These are phyloP conservation scores for Acanthamoeba castellanii DNA, from an alignment of 208 protist species.

Conservation along the genomic window DNA sequence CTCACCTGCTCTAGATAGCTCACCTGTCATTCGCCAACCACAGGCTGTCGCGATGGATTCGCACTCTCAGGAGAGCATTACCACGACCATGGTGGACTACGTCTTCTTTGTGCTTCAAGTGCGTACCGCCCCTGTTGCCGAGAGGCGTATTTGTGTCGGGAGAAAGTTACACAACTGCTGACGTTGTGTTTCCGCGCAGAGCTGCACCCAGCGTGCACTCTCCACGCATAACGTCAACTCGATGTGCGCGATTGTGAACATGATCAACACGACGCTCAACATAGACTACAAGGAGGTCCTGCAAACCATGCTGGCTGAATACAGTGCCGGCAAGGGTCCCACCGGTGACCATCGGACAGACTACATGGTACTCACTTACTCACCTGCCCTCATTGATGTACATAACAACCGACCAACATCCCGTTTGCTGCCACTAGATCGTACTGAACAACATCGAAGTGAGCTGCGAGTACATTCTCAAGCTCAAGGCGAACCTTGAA, in stretches of 20 bases:
- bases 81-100: conserved; percentile 69
- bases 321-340: conserved; percentile 32
- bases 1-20: neutral
- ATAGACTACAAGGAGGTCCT: conserved; percentile 61
- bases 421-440: neutral
- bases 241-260: conserved; percentile 67
- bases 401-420: neutral
- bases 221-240: conserved; percentile 65
- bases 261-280: conserved; percentile 71
- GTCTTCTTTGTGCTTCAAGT: conserved; percentile 70
- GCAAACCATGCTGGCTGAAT: conserved; percentile 70
- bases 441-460: conserved; percentile 71
- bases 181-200: neutral
- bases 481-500: conserved; percentile 55
- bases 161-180: neutral
- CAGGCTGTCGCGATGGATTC: conserved; percentile 60
- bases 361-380: conserved; percentile 20
- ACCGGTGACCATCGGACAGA: conserved; percentile 62
- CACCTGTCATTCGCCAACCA: neutral
- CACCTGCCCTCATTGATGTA: no score
- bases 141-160: neutral
- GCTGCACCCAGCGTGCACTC: conserved; percentile 37
- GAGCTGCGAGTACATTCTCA: conserved; percentile 67
- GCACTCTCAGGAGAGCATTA: conserved; percentile 15
- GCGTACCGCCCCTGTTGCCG: neutral